Evolutionary conservation across 805 yeast genomes (phyloP), one percentile per base, ranked within the genome.

Genomic region (Yarrowia sp.): DNA sequence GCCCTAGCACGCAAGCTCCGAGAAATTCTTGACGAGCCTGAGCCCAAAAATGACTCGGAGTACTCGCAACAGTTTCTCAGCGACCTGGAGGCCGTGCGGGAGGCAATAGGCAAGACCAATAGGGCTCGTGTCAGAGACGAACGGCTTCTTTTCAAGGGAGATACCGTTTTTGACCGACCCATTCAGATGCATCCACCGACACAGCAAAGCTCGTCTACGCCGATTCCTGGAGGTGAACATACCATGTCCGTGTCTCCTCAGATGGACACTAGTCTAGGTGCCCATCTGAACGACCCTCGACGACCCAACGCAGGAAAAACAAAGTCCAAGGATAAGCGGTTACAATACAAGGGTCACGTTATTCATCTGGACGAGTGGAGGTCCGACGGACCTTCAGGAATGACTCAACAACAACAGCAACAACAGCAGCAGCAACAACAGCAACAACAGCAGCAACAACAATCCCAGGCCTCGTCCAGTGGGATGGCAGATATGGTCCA

Each of bases 261-360:
- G 11, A n/a, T 52, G 19, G 59, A 36, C 33, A 4, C 43, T 2
- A 22, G 6, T 14, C 9, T 21, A 8, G 22, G n/a, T 6, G 59
- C 61, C 12, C 36, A 38, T 5, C 61, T 54, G 3, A 54, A 54
- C 46, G 61, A 54, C 46, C 61, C 61, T 0, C 10, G 61, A 2
- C 9, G 61, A 12, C 61, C 61, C 0, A 54, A 38, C 16, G 11
- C 61, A 4, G 61, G 61, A 3, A 52, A 11, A 9, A 38, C 14
- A 8, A 40, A 54, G 33, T 26, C 61, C 2, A 52, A 52, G 44
- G 61, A 36, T 35, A 38, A 54, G 19, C 35, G 61, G 26, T 17
- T 54, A 16, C 46, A 54, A 9, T 54, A 54, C 16, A 54, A 54
- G 61, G 61, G 61, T 26, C 61, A 54, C 61, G 61, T 54, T 35